Conservation (phyloP, 2,329 filamentous ascomycete species). For the Aspergillus sp. region DNA sequence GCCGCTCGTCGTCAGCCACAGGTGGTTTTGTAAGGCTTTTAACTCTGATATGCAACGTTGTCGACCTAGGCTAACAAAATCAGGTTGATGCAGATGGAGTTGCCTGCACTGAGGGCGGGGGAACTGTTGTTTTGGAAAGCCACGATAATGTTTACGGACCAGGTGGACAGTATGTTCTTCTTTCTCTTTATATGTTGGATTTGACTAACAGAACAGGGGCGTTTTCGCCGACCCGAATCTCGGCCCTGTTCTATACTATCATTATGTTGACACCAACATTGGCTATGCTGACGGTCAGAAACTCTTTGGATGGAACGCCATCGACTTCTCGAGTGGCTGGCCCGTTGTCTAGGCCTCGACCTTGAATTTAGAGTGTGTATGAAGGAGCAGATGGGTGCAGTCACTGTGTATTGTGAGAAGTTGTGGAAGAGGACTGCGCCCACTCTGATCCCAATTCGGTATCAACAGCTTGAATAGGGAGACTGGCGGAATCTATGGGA, state of each 20-base stretch:
- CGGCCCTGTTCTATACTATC: conserved; percentile 62
- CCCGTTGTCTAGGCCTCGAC: conserved; percentile 34
- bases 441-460: not conserved
- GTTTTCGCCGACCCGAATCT: conserved; percentile 33
- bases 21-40: conserved; percentile 51
- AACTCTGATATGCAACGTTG: not conserved
- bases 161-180: conserved; percentile 57
- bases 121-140: conserved; percentile 60
- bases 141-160: conserved; percentile 61
- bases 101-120: conserved; percentile 57
- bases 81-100: conserved; percentile 54
- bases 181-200: not conserved
- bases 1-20: conserved; percentile 54
- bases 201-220: conserved; percentile 24
- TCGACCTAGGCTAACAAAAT: not conserved
- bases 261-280: conserved; percentile 58
- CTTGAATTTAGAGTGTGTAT: not conserved
- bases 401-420: not conserved
- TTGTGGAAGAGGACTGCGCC: not conserved
- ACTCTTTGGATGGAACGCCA: conserved; percentile 49
- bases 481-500: not conserved
- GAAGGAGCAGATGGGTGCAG: not conserved
- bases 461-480: not conserved
- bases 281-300: conserved; percentile 52
- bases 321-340: conserved; percentile 48